Evolutionary conservation across 2,329 filamentous ascomycete genomes (phyloP), one percentile per base, ranked within the genome.

Genomic region (Cladophialophora exuberans): DNA sequence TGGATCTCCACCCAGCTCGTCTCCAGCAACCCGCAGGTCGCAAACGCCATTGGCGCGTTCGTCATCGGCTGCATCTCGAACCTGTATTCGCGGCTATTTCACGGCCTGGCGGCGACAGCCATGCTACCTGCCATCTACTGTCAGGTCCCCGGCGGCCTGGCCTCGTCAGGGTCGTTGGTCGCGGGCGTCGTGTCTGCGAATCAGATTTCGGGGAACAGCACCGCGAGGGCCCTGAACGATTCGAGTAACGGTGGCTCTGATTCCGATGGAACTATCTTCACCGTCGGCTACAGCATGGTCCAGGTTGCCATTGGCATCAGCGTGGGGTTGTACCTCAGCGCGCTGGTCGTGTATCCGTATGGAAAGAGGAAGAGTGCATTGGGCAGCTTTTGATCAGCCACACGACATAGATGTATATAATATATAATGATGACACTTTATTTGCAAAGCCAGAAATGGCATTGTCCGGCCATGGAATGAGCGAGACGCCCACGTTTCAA

Each of bases 61-160:
- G 82, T 83, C 1, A 84, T 94, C 13, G 90, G 90, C 10, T 81
- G 92, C 28, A 74, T 90, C 42, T 89, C 89, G 3, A 94, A 95
- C 62, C 67, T 90, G 2, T 93, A 94, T 73, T 87, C 86, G 9
- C 82, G 89, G 1, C 63, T 79, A 26, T 70, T 87, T 9, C 90
- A 92, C 68, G 88, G 88, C 1, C 82, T 96, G 2, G 91, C 91
- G 0, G 90, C 90, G 0, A 89, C 90, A 0, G 87, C 89, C 1
- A 89, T 96, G 79, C 75, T 96, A 7, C 91, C 91, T 0, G 91
- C 88, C 4, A 95, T 96, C 61, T 95, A 95, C 60, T 81, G 85
- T 2, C 81, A 84, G 56, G 83, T 86, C 0, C 83, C 83, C 0
- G 81, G 77, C 2, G 83, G 83, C 1, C 72, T 86, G 2, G 79